phyloP scores from a whole-genome alignment of 148 eudicot genomes.

The Diospyros lotus region DNA sequence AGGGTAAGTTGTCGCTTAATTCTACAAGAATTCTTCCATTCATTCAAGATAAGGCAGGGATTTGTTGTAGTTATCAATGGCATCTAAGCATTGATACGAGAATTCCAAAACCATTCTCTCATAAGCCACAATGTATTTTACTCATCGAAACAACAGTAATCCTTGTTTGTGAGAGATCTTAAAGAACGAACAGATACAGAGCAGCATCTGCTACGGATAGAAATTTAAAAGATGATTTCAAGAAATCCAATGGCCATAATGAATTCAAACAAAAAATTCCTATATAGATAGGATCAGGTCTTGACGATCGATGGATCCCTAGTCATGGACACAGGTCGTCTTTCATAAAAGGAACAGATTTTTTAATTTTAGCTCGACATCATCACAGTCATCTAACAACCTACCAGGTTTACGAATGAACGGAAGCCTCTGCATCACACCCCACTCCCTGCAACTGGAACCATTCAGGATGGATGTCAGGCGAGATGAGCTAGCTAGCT shows the following conservation, averaged over 20 bases:
- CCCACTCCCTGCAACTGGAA: neutral
- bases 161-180: neutral
- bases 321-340: neutral
- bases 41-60: no score
- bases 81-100: no score
- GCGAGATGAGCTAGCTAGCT: constrained; percentile 19
- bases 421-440: neutral
- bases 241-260: neutral
- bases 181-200: no score
- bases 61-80: no score
- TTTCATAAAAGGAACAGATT: neutral
- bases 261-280: no score
- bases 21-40: no score
- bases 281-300: neutral
- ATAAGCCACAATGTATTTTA: no score
- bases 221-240: neutral
- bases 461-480: constrained; percentile 18
- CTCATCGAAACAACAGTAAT: neutral
- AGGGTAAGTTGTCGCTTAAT: no score
- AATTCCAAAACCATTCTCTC: no score
- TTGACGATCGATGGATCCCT: constrained; percentile 4
- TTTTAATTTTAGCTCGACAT: neutral
- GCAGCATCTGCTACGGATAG: neutral
- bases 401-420: no score
- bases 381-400: neutral